Conservation (phyloP, 1,284 basidiomycete genomes). For the Pterulicium gracile region DNA sequence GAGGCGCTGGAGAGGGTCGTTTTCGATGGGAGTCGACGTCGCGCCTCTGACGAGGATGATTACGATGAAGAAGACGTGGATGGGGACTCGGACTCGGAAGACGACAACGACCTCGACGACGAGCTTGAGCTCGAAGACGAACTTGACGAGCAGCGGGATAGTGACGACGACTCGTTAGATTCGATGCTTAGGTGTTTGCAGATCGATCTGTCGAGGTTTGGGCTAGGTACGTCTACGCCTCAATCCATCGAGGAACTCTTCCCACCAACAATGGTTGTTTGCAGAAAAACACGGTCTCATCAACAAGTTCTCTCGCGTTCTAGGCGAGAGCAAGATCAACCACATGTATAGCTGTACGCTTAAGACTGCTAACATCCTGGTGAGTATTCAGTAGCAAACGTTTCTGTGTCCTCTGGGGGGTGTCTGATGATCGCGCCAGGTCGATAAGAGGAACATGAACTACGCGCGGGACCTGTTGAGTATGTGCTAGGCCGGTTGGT, state of each 20-base stretch:
- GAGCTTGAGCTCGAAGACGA: neutral
- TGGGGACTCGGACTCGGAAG: slow-evolving; percentile 18
- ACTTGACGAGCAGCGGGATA: slow-evolving; percentile 9
- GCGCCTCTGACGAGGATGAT: slow-evolving; percentile 16
- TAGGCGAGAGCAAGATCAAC: slow-evolving; percentile 63
- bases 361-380: slow-evolving; percentile 75
- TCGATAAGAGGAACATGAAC: neutral
- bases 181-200: slow-evolving; percentile 51
- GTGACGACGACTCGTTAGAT: slow-evolving; percentile 16
- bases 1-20: slow-evolving; percentile 38
- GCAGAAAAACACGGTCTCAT: slow-evolving; percentile 68
- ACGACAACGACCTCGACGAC: slow-evolving; percentile 9
- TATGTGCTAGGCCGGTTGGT: neutral
- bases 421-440: slow-evolving; percentile 9
- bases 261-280: slow-evolving; percentile 6
- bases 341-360: slow-evolving; percentile 81
- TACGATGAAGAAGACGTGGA: slow-evolving; percentile 18
- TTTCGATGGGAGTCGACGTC: too few relatives aligned
- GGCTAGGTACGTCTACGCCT: slow-evolving; percentile 39
- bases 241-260: neutral
- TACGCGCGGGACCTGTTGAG: neutral
- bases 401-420: neutral
- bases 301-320: slow-evolving; percentile 61
- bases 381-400: slow-evolving; percentile 25
- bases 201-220: slow-evolving; percentile 59